These are phyloP conservation scores for Candida silvicultrix DNA, from an alignment of 805 yeast species.

Conservation along the genomic window DNA sequence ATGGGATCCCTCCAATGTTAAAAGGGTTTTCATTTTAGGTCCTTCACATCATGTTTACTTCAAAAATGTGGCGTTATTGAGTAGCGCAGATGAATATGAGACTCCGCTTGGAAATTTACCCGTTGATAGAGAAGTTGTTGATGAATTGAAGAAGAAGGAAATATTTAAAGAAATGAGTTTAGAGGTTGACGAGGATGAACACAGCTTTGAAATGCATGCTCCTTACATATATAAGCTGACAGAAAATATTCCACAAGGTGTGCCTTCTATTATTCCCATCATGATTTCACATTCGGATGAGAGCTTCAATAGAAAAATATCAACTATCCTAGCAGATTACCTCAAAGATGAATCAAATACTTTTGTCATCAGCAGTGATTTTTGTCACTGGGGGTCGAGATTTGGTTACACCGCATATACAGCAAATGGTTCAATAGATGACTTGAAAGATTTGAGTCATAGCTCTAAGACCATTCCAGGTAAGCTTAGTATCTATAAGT, in stretches of 20 bases:
- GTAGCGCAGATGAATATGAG: constrained; percentile 48
- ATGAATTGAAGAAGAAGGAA: constrained; percentile 31
- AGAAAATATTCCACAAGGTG: constrained; percentile 23
- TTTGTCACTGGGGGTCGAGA: constrained; percentile 88
- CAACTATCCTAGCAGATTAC: constrained; percentile 43
- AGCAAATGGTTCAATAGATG: constrained; percentile 8
- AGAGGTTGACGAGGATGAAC: constrained; percentile 75
- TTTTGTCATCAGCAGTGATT: constrained; percentile 82
- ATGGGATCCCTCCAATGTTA: constrained; percentile 53
- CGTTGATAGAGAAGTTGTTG: constrained; percentile 49
- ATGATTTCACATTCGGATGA: constrained; percentile 62
- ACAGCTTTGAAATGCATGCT: constrained; percentile 91
- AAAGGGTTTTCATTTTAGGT: constrained; percentile 75
- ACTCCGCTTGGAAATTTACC: constrained; percentile 80
- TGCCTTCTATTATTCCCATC: constrained; percentile 64
- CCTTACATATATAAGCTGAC: constrained; percentile 60
- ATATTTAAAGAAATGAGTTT: constrained; percentile 50
- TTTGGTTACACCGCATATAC: constrained; percentile 55
- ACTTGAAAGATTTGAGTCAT: constrained; percentile 9
- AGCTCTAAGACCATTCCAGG: constrained; percentile 1
- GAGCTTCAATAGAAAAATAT: constrained; percentile 37
- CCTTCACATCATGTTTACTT: constrained; percentile 92
- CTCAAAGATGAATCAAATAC: constrained; percentile 50
- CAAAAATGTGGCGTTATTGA: constrained; percentile 47
- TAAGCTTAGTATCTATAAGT: constrained; percentile 50